These are phyloP conservation scores for Prasinococcaceae sp. DNA, from an alignment of 139 green algal species.

Conservation along the genomic window DNA sequence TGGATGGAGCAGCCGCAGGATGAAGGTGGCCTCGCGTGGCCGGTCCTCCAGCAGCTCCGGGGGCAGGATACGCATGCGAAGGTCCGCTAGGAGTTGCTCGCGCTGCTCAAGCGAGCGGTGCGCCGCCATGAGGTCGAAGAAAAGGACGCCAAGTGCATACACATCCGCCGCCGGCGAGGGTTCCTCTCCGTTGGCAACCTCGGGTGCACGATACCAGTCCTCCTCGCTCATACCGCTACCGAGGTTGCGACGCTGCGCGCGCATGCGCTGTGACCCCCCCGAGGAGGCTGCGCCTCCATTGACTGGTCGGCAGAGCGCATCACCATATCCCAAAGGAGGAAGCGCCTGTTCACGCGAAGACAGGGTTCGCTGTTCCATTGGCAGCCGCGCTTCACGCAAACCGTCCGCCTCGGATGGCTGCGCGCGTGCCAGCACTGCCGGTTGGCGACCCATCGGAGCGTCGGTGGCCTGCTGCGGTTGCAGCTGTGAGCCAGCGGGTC, in stretches of 20 bases:
- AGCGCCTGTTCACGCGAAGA: too few relatives aligned
- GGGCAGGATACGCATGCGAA: constrained; percentile 19
- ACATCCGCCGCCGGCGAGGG: constrained; percentile 1
- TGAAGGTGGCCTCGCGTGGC: constrained; percentile 20
- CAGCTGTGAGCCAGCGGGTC: constrained; percentile 1
- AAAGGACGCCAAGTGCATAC: constrained; percentile 19
- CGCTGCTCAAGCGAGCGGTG: not conserved
- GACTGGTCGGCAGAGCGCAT: not conserved
- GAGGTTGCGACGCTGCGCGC: not conserved
- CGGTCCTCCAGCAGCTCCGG: constrained; percentile 12
- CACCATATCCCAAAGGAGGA: too few relatives aligned
- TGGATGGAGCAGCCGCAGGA: constrained; percentile 22
- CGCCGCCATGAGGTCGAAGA: constrained; percentile 20
- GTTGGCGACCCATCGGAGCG: not conserved
- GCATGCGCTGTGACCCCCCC: not conserved
- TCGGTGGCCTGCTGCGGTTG: not conserved
- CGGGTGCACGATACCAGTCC: constrained; percentile 19
- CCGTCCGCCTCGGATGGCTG: too few relatives aligned
- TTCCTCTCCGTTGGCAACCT: constrained; percentile 4
- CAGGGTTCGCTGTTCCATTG: too few relatives aligned
- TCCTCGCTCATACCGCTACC: not conserved
- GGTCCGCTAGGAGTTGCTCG: constrained; percentile 4
- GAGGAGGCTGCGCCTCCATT: not conserved
- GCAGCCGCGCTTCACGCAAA: too few relatives aligned
- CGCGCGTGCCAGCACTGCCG: too few relatives aligned